Evolutionary conservation across 768 basidiomycete species (phyloP).

Genomic region (Pulveroboletus frians): DNA sequence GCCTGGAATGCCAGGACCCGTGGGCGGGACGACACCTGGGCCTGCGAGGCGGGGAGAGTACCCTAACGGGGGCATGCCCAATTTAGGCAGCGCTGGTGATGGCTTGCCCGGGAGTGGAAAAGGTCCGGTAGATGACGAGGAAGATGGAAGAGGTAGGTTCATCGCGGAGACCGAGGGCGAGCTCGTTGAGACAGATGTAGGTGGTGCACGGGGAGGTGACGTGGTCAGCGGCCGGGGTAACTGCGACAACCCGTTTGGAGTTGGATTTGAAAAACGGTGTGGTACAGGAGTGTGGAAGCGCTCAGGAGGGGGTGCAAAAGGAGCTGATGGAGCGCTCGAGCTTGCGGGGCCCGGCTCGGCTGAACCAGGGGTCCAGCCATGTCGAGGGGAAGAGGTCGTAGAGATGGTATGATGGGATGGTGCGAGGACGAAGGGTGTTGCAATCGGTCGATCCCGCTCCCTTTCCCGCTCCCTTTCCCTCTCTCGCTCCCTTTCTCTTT

Average conservation of each 20-base stretch:
- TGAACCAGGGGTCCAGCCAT: constrained; percentile 31
- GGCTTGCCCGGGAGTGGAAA: constrained; percentile 24
- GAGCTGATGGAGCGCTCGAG: constrained; percentile 25
- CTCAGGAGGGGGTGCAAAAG: constrained; percentile 26
- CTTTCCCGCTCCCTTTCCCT: constrained; percentile 36
- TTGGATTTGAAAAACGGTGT: constrained; percentile 22
- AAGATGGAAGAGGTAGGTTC: constrained; percentile 11
- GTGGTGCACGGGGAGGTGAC: constrained; percentile 37
- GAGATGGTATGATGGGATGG: constrained; percentile 39
- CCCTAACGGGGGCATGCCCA: constrained; percentile 23
- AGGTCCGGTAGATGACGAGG: constrained; percentile 15
- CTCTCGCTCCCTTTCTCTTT: constrained; percentile 21
- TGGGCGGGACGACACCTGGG: constrained; percentile 27
- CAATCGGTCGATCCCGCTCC: constrained; percentile 47
- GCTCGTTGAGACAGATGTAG: constrained; percentile 10
- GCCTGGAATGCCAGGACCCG: constrained; percentile 25
- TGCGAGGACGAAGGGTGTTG: constrained; percentile 51
- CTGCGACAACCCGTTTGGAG: constrained; percentile 21
- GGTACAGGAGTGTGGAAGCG: constrained; percentile 29
- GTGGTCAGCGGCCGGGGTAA: constrained; percentile 23
- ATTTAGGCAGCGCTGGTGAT: constrained; percentile 25
- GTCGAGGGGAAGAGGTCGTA: constrained; percentile 39
- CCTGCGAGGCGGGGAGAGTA: constrained; percentile 29
- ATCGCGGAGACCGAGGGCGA: constrained; percentile 19
- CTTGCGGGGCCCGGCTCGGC: constrained; percentile 27